Conservation (phyloP, 2,329 filamentous ascomycete species). For the Trichoderma semiorbis region DNA sequence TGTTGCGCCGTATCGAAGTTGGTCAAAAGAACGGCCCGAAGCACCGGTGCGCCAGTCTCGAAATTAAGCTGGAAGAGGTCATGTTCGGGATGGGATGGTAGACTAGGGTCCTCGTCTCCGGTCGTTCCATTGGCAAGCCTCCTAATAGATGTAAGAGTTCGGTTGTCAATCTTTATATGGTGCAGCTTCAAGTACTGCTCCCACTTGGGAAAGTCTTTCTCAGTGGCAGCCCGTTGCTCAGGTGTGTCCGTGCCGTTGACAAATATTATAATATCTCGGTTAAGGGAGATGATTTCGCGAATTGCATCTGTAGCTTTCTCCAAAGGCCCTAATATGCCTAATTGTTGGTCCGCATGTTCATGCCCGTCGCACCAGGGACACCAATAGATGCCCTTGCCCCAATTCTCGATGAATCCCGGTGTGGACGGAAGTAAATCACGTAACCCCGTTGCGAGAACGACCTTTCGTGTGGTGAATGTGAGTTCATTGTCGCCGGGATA, state of each 20-base stretch:
- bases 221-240: slow-evolving; percentile 37
- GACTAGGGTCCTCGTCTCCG: slow-evolving; percentile 37
- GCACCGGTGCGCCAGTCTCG: slow-evolving; percentile 39
- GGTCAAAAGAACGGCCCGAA: slow-evolving; percentile 51
- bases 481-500: slow-evolving; percentile 22
- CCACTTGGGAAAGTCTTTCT: slow-evolving; percentile 44
- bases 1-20: slow-evolving; percentile 47
- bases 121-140: slow-evolving; percentile 42
- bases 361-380: slow-evolving; percentile 64
- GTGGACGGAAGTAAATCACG: slow-evolving; percentile 52
- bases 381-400: slow-evolving; percentile 60
- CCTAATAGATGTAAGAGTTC: slow-evolving; percentile 47
- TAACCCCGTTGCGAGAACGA: slow-evolving; percentile 57
- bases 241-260: slow-evolving; percentile 57
- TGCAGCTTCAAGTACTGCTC: slow-evolving; percentile 46
- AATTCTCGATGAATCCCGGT: slow-evolving; percentile 52
- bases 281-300: slow-evolving; percentile 52
- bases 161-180: slow-evolving; percentile 54
- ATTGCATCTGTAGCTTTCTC: slow-evolving; percentile 43
- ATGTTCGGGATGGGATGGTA: slow-evolving; percentile 45
- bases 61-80: slow-evolving; percentile 57
- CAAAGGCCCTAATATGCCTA: slow-evolving; percentile 51
- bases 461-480: slow-evolving; percentile 46
- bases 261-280: slow-evolving; percentile 54
- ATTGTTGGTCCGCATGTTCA: slow-evolving; percentile 56